Percentiles rank a stretch among this genome's conserved stretches.
Evolutionary conservation across 169 alveolate species (phyloP).

Genomic region (Cryptosporidium ryanae): DNA sequence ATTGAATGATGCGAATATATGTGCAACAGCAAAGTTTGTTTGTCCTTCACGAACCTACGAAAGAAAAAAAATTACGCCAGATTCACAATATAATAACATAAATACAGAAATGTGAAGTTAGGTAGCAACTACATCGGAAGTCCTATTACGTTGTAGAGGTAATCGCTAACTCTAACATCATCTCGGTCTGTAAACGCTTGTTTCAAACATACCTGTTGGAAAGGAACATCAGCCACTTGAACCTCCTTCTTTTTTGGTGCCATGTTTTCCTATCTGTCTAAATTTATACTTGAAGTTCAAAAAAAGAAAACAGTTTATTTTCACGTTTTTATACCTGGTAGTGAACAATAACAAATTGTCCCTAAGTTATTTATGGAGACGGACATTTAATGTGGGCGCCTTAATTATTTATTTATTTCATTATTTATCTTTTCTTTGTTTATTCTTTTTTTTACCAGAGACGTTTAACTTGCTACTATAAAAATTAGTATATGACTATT

Average conservation of each 20-base stretch:
- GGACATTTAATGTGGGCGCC: conserved; percentile 32
- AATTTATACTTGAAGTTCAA: not conserved
- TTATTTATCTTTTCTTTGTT: too few relatives aligned
- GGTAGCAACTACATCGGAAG: not conserved
- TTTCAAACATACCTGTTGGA: conserved; percentile 72
- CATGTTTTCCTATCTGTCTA: conserved; percentile 3
- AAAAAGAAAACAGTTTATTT: not conserved
- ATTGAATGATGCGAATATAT: conserved; percentile 98
- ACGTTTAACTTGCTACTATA: too few relatives aligned
- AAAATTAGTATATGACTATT: too few relatives aligned
- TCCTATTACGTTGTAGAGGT: too few relatives aligned
- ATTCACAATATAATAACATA: not conserved
- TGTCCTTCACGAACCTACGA: conserved; percentile 90
- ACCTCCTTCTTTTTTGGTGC: conserved; percentile 75
- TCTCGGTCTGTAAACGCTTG: not conserved
- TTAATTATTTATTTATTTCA: not conserved
- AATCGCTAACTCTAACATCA: not conserved
- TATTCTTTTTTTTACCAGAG: too few relatives aligned
- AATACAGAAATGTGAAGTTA: not conserved
- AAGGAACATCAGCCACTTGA: conserved; percentile 69
- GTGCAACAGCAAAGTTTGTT: conserved; percentile 98
- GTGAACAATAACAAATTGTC: not conserved
- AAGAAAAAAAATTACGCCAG: not conserved
- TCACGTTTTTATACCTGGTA: not conserved
- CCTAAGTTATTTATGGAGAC: conserved; percentile 24